Base-by-base conservation (phyloP, 2,329 filamentous ascomycete species). In the Nemania abortiva region DNA sequence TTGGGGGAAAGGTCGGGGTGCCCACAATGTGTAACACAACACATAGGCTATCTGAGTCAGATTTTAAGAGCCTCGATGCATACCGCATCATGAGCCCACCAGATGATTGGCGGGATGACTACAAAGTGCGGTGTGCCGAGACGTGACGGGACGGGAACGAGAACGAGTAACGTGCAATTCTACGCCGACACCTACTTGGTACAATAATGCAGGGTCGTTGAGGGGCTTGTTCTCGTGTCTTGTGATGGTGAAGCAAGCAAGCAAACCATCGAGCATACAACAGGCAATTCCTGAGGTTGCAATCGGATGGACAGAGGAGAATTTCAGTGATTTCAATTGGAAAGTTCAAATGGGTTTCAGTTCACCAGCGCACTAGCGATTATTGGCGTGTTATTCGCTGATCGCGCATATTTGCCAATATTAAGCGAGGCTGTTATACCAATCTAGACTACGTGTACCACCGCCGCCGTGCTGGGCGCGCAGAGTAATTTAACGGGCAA, bases 31-130 rank as follows among this genome's bases (percentile, higher is more conserved):
- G 62, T 56, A 62, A 45, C 39, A 52, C 42, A 34, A 10, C 13
- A n/a, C 24, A 27, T 65, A 60, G 63, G 64, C 67, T 66, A 63
- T 69, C 69, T 70, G 69, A 70, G 54, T 70, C 63, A 70, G 66
- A 69, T 65, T 61, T 65, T 50, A 54, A 68, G 47, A 57, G 54
- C 15, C 52, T 54, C 49, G 11, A 53, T 27, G 5, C 24, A 60
- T 55, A n/a, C 52, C 52, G 34, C 58, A 31, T 56, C 22, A 39
- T 29, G 27, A 55, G 37, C 18, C 29, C 50, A 45, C 15, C 10
- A 53, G 42, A 34, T 63, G 53, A 70, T 70, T 69, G 69, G 69
- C 50, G 50, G 45, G 45, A 63, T 61, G 62, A 45, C 24, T 15
- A 49, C 55, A 69, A 70, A 69, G 59, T 70, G 69, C 66, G 69